Base-by-base conservation (phyloP, 2,329 filamentous ascomycete genomes). In the Penicillium sp. region DNA sequence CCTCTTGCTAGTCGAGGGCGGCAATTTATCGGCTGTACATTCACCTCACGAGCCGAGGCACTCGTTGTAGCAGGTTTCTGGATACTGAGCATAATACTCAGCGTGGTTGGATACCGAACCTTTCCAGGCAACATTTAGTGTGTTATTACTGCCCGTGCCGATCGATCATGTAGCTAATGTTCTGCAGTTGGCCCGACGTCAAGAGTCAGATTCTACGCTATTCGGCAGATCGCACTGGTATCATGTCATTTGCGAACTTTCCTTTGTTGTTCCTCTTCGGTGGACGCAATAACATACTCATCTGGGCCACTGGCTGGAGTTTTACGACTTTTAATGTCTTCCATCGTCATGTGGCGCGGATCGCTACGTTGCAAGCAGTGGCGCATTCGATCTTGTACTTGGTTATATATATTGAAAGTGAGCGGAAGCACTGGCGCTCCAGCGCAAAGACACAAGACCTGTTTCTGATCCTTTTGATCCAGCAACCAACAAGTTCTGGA, bases 291-390 rank as follows among this genome's bases (percentile, higher is more conserved):
- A 89, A 91, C 55, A 68, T 87, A 0, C 80, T 90, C 16, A 77
- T 89, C 57, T 89, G 85, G 85, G 70, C 87, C 0, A 90, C 89
- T 0, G 88, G 88, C 0, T 91, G 88, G 87, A 86, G 85, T 11
- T 90, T 88, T 70, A 81, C 82, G 1, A 87, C 85, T 0, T 90
- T 86, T 68, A 90, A 86, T 65, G 82, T 85, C 43, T 89, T 90
- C 55, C 89, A 91, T 72, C 84, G 88, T 0, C 87, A 87, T 80
- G 80, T 88, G 3, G 88, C 89, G 0, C 80, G 88, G 19, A 79
- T 89, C 2, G 82, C 86, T 6, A 87, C 87, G 0, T 59, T 87
- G 0, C 82, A 89, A 65, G 88, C 86, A 1, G 79, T 89, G 1
- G 71, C 87, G 0, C 89, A 91, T 67, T 88, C 87, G 0, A 59